Conservation (phyloP, 2,329 filamentous ascomycete genomes). For the Ceratocystis huliohia region DNA sequence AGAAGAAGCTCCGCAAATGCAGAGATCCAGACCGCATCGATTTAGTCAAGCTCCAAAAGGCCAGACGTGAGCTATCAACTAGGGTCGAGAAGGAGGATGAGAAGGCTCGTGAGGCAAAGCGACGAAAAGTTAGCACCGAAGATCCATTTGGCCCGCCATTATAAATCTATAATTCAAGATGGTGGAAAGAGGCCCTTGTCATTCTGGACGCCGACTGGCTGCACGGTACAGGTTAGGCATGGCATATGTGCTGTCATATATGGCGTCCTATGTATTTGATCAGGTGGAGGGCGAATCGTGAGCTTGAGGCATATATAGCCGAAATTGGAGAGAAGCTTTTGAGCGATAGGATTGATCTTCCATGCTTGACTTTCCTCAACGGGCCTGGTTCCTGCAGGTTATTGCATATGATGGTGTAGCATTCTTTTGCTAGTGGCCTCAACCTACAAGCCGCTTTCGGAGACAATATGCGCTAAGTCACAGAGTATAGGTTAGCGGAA, state of each 20-base stretch:
- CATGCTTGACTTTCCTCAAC: neutral
- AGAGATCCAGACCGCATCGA: constrained; percentile 63
- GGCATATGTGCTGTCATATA: neutral
- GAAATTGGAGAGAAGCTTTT: neutral
- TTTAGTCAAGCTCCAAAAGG: constrained; percentile 54
- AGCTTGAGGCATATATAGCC: too few relatives aligned
- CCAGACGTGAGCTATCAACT: constrained; percentile 43
- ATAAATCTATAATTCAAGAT: neutral
- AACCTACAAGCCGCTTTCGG: neutral
- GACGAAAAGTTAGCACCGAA: constrained; percentile 34
- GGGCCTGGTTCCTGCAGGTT: neutral
- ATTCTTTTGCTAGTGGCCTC: neutral
- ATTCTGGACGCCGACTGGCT: neutral
- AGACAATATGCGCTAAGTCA: neutral
- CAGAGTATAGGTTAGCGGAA: neutral
- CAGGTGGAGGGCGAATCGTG: neutral
- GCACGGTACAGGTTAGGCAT: neutral
- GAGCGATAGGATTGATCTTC: neutral
- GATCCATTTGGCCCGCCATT: constrained; percentile 39
- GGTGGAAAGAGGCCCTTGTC: neutral
- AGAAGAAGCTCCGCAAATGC: constrained; percentile 59
- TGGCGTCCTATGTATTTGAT: neutral
- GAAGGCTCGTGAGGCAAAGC: constrained; percentile 33
- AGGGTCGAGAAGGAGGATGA: constrained; percentile 34
- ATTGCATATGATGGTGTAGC: neutral